phyloP scores from a whole-genome alignment of 129 eudicot species.

The Lactuca saligna region DNA sequence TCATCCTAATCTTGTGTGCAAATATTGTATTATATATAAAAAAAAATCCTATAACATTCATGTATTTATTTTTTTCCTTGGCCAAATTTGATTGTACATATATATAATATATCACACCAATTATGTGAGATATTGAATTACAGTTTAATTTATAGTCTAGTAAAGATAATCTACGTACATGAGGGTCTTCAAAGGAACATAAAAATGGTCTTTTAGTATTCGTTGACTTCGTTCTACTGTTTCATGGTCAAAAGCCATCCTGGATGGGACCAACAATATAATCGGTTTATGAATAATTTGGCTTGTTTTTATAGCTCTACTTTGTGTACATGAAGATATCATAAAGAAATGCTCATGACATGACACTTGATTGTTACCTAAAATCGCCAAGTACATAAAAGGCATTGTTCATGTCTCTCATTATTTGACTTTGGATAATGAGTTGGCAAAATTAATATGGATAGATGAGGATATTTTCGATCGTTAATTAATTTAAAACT shows the following conservation, averaged over 20 bases:
- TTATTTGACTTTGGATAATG: background rate
- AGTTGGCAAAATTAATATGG: background rate
- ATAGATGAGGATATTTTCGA: too few species aligned
- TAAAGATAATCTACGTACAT: background rate
- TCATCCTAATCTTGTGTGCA: background rate
- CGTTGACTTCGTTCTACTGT: background rate
- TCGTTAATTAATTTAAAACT: too few species aligned
- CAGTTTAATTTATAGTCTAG: too few species aligned
- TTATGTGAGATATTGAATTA: background rate
- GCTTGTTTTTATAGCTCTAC: background rate
- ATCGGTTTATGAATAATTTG: background rate
- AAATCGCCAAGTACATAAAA: slow-evolving; percentile 9
- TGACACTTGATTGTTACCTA: slow-evolving; percentile 5
- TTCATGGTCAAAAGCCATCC: slow-evolving; percentile 34
- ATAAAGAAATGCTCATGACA: slow-evolving; percentile 2
- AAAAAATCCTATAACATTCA: background rate
- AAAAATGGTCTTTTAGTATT: slow-evolving; percentile 10
- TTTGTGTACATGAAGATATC: slow-evolving; percentile 9
- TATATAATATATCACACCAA: too few species aligned
- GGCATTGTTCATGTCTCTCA: slow-evolving; percentile 13
- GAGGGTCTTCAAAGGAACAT: background rate
- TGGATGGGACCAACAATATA: slow-evolving; percentile 23
- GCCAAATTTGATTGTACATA: too few species aligned
- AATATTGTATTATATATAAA: background rate
- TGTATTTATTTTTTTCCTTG: background rate